phyloP scores from a whole-genome alignment of 2,329 filamentous ascomycete species.

The Cordyceps javanica region DNA sequence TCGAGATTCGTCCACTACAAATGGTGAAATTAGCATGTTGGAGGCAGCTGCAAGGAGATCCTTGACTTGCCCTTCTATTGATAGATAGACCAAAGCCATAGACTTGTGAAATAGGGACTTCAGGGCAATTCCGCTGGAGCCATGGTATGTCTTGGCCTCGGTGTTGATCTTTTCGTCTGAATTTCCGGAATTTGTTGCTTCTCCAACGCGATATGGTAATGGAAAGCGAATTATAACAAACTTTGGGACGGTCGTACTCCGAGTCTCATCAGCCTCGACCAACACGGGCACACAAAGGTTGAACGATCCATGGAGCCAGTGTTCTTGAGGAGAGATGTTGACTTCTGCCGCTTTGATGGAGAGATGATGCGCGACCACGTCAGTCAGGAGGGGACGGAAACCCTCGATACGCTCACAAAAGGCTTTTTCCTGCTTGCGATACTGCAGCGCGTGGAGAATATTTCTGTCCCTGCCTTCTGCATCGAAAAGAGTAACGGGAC shows the following conservation, averaged over 20 bases:
- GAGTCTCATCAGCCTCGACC: not conserved
- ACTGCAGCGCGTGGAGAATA: conserved; percentile 14
- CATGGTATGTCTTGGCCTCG: conserved; percentile 34
- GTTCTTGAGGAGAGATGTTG: conserved; percentile 14
- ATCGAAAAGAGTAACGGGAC: conserved; percentile 15
- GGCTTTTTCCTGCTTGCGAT: conserved; percentile 9
- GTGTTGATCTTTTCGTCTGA: conserved; percentile 34
- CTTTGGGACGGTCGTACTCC: not conserved
- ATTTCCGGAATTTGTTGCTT: conserved; percentile 26
- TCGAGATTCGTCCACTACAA: not conserved
- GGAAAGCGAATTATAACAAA: conserved; percentile 23
- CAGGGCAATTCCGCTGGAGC: conserved; percentile 30
- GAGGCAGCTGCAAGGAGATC: not conserved
- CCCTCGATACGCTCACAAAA: conserved; percentile 15
- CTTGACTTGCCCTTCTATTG: conserved; percentile 18
- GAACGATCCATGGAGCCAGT: conserved; percentile 25
- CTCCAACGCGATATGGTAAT: conserved; percentile 31
- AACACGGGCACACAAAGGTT: conserved; percentile 26
- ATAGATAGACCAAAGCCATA: conserved; percentile 17
- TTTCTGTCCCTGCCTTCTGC: conserved; percentile 9
- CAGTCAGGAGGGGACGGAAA: not conserved
- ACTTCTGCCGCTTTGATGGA: not conserved
- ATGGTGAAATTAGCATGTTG: not conserved
- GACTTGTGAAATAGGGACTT: conserved; percentile 27
- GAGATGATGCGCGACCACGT: conserved; percentile 3